Evolutionary conservation across 169 alveolate species (phyloP), one percentile per base, ranked within the genome.

Genomic region (Cryptosporidium meleagridis): DNA sequence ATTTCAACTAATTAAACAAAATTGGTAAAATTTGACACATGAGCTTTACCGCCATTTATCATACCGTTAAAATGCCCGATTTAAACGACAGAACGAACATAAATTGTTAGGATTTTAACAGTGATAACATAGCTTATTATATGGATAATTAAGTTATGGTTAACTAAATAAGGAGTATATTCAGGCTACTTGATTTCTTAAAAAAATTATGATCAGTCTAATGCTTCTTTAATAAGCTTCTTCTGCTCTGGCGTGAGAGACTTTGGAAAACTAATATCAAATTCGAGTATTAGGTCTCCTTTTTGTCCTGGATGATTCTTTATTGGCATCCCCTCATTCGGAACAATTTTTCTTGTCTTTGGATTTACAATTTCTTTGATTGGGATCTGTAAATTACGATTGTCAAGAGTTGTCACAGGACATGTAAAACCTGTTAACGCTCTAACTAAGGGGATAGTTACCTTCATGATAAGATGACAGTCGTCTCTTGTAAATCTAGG

Each of bases 351-450:
- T 44, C 94, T 91, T 21, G 95, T 91, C 35, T 92, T 73, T 18
- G 95, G 96, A 45, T 95, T 92, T 26, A 95, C 97, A 33, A 95
- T 93, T 39, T 95, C 97, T 61, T 93, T 94, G 29, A 95, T 92
- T 18, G 96, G 86, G 29, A 94, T 91, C 58, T 94, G 94, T 58
- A 95, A 72, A 44, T 93, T 94, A 91, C 97, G 93, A 80, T 95
- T 95, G 70, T 95, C 97, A 93, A 95, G 93, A 37, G 97, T 87
- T 33, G 95, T 95, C 10, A 95, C 94, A 37, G 94, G 87, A 26
- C 95, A 94, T 65, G 94, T 95, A 91, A 95, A 95, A 2, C 97
- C 97, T 5, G 97, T 95, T 33, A 95, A 70, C 48, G 97, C 97
- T 94, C 95, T 94, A 31, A 94, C 94, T 39, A 95, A 86, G 0